phyloP scores from a whole-genome alignment of 768 basidiomycete species.

The Lentinula boryana region DNA sequence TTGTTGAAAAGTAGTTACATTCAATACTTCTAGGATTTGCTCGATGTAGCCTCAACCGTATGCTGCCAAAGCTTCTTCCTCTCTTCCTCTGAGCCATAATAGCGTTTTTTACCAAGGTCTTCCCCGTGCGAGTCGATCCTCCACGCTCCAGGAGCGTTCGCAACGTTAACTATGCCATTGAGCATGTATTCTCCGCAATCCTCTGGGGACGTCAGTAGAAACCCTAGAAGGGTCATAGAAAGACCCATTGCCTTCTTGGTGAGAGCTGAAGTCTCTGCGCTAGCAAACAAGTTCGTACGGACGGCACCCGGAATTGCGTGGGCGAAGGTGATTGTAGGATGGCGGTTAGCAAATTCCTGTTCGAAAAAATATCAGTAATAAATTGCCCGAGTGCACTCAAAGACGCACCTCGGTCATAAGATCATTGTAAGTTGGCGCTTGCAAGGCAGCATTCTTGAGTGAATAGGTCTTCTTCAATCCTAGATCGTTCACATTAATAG shows the following conservation, averaged over 20 bases:
- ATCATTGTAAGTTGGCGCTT: constrained; percentile 21
- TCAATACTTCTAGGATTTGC: neutral
- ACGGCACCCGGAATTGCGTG: constrained; percentile 32
- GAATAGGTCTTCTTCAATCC: constrained; percentile 23
- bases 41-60: constrained; percentile 10
- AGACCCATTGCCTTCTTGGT: constrained; percentile 9
- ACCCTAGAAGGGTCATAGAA: constrained; percentile 6
- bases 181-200: constrained; percentile 14
- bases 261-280: constrained; percentile 9
- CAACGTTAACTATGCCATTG: constrained; percentile 8
- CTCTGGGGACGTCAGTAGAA: constrained; percentile 6
- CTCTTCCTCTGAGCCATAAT: constrained; percentile 5
- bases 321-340: constrained; percentile 27
- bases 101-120: constrained; percentile 13
- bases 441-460: constrained; percentile 10
- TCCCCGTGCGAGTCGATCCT: constrained; percentile 13
- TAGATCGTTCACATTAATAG: constrained; percentile 22
- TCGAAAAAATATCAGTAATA: neutral
- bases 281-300: constrained; percentile 21
- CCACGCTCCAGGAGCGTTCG: constrained; percentile 9
- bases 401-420: constrained; percentile 14
- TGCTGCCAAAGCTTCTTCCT: constrained; percentile 16
- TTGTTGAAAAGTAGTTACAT: neutral
- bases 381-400: no score
- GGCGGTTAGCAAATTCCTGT: constrained; percentile 25